Evolutionary conservation across 139 green algal genomes (phyloP), one percentile per base, ranked within the genome.

Genomic region (Volvox reticuliferus): DNA sequence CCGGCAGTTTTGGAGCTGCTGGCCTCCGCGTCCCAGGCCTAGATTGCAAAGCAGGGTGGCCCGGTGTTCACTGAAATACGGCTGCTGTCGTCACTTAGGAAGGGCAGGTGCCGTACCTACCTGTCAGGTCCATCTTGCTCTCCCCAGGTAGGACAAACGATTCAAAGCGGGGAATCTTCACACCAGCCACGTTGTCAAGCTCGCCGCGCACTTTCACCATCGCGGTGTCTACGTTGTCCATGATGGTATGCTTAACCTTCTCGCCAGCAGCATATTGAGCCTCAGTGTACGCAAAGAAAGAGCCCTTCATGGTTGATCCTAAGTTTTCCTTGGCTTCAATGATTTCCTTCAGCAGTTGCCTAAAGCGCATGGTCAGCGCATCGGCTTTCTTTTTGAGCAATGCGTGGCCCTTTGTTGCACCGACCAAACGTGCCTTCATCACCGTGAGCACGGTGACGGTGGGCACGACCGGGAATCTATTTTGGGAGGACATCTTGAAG

Each of bases 311-410:
- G 0, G 95, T 96, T 35, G 96, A 95, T 16, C 98, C 98, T 30
- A 93, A 79, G 85, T 92, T 91, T 65, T 98, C 91, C 95, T 99
- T 99, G 22, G 96, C 95, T 21, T 98, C 93, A 50, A 99, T 95
- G 75, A 99, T 99, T 79, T 98, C 96, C 87, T 96, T 97, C 12
- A 98, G 94, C 44, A 99, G 73, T 82, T 90, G 75, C 3, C 85
- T 92, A 75, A 95, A 98, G 12, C 97, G 95, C 93, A 99, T 96
- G 22, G 97, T 99, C 77, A 99, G 94, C 14, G 98, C 98, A 92
- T 99, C 98, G 6, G 97, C 98, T 89, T 99, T 99, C 95, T 99
- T 99, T 94, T 99, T 99, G 32, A 99, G 94, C 79, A 99, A 95
- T 63, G 96, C 95, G 86, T 99, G 97, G 13, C 97, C 98, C 83